Base-by-base conservation (phyloP, 345 rosid genomes). In the Boechera retrofracta region DNA sequence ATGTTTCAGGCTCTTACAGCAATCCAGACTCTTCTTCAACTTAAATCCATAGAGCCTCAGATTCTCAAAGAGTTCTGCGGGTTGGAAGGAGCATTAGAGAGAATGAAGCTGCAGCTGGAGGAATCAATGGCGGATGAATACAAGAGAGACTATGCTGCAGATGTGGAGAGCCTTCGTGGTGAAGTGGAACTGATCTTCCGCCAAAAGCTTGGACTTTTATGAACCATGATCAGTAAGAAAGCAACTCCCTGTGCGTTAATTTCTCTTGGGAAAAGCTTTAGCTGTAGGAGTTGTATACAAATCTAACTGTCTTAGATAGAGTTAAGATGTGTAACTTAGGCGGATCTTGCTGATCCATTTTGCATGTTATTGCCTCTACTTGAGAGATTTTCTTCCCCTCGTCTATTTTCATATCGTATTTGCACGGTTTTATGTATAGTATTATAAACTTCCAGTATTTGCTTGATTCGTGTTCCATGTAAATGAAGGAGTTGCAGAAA, bases 11-110 rank as follows among this genome's bases (percentile, higher is more conserved):
- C 94, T 7, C 97, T 95, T 65, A 63, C 74, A 42, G 93, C 94
- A 39, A 83, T 91, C 77, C 87, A 85, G 86, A 87, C 76, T 82
- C 88, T 95, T 54, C 88, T 92, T 77, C 96, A 79, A 61, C 93
- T 91, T 13, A 84, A 77, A 67, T 69, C 85, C 62, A 72, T 82
- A 5, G 90, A 92, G 61, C 90, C 89, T 79, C 75, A 51, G 36
- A 78, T 87, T 69, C 83, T 91, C 42, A 82, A 61, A 90, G 96
- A 91, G 76, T 88, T 87, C 21, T 90, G 98, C 74, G 84, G 86
- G 47, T 81, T 95, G 81, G 89, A 83, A 68, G 80, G 59, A 73
- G 89, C 93, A 33, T 79, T 95, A 73, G 88, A 84, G 73, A 82
- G 85, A 71, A 84, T 89, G 94, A 86, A 84, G 84, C 79, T 69